Evolutionary conservation across 2,329 filamentous ascomycete species (phyloP).

Genomic region (Sclerotinia borealis): DNA sequence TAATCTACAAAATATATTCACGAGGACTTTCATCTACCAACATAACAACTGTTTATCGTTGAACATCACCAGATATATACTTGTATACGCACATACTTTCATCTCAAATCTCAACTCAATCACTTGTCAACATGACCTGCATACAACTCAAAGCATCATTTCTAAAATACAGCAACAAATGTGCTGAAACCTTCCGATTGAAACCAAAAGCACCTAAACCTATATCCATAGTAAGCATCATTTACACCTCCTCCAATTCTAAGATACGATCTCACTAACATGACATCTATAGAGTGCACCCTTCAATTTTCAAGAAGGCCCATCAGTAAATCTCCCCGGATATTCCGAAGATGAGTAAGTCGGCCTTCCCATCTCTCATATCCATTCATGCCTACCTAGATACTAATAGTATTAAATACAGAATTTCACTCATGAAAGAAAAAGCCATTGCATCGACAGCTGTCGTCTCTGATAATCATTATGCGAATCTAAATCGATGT

Average conservation of each 20-base stretch:
- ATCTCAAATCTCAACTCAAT: not conserved
- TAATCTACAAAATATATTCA: not conserved
- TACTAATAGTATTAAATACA: not conserved
- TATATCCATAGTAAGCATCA: conserved; percentile 18
- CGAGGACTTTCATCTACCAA: not conserved
- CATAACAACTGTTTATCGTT: not conserved
- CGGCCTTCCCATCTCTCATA: not conserved
- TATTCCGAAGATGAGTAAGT: conserved; percentile 55
- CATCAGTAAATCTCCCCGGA: conserved; percentile 47
- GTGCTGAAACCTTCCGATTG: conserved; percentile 16
- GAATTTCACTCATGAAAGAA: conserved; percentile 31
- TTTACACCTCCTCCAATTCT: not conserved
- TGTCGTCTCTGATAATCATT: conserved; percentile 20
- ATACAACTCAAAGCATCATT: conserved; percentile 13
- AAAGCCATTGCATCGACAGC: conserved; percentile 32
- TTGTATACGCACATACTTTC: conserved; percentile 6
- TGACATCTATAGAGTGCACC: conserved; percentile 46
- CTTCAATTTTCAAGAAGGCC: conserved; percentile 49
- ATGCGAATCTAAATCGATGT: conserved; percentile 12
- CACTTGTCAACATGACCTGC: conserved; percentile 15
- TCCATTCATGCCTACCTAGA: not conserved
- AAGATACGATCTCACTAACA: conserved; percentile 22
- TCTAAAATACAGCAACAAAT: conserved; percentile 16
- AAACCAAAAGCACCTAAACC: conserved; percentile 18
- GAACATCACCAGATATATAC: not conserved